Percentiles rank a stretch among this genome's conserved stretches.
Conservation (phyloP, 2,329 filamentous ascomycete species). For the Pseudogymnoascus sp. region DNA sequence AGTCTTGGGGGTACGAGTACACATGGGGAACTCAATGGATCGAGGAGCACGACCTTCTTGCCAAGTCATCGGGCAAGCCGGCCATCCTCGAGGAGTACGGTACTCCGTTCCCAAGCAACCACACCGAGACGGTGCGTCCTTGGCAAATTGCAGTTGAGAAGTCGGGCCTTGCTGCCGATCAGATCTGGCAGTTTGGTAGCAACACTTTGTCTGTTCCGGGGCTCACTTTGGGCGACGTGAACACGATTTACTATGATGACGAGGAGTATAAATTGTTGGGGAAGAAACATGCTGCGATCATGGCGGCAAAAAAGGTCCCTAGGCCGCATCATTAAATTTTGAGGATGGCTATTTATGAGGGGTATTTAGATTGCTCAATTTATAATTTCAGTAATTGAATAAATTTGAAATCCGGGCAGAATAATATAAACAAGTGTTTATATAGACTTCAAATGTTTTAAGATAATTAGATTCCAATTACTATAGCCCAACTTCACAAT, state of each 20-base stretch:
- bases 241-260: slow-evolving; percentile 20
- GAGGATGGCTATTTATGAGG: not conserved
- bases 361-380: not conserved
- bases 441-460: not conserved
- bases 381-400: not conserved
- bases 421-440: not conserved
- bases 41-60: slow-evolving; percentile 34
- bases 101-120: slow-evolving; percentile 19
- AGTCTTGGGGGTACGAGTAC: slow-evolving; percentile 32
- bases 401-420: not conserved
- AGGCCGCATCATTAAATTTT: not conserved
- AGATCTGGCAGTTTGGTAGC: slow-evolving; percentile 24
- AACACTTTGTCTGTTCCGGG: slow-evolving; percentile 16
- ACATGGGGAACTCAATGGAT: slow-evolving; percentile 41
- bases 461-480: not conserved
- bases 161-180: slow-evolving; percentile 20
- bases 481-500: too few species aligned
- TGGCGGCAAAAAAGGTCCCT: slow-evolving; percentile 19
- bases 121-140: slow-evolving; percentile 17
- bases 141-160: slow-evolving; percentile 21
- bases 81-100: slow-evolving; percentile 34
- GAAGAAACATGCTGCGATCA: slow-evolving; percentile 17
- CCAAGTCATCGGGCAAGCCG: slow-evolving; percentile 31
- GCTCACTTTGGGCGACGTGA: slow-evolving; percentile 16
- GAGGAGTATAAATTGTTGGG: slow-evolving; percentile 19